phyloP scores from a whole-genome alignment of 495 filamentous ascomycete genomes.

The Evansstolkia leycettana region DNA sequence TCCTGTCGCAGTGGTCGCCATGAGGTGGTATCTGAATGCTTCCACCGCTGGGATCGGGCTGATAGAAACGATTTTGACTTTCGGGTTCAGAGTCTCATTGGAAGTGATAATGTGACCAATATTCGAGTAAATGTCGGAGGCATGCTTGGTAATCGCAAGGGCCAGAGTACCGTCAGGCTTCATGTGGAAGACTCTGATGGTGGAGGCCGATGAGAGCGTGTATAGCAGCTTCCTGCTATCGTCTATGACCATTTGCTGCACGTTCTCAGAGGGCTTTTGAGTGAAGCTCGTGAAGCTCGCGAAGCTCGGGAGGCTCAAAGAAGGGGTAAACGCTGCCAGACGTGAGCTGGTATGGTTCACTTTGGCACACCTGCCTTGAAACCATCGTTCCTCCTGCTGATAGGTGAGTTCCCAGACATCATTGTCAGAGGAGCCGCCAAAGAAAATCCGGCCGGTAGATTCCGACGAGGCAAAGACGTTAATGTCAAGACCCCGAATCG shows the following conservation, averaged over 20 bases:
- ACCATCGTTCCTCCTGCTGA: constrained; percentile 95
- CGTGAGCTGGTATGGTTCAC: constrained; percentile 77
- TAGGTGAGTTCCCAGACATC: constrained; percentile 91
- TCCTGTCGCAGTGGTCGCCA: constrained; percentile 82
- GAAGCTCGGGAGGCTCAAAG: too few relatives aligned
- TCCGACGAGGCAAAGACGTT: constrained; percentile 63
- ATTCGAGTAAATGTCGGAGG: constrained; percentile 43
- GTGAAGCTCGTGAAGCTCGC: too few relatives aligned
- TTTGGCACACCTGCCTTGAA: constrained; percentile 65
- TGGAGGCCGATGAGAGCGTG: constrained; percentile 73
- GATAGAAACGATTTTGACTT: constrained; percentile 65
- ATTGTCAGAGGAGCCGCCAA: constrained; percentile 63
- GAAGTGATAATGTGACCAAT: constrained; percentile 70
- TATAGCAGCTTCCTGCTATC: constrained; percentile 82
- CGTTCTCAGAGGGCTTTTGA: constrained; percentile 41
- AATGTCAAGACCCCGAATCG: constrained; percentile 59
- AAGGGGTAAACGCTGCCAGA: constrained; percentile 56
- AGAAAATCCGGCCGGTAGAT: constrained; percentile 79
- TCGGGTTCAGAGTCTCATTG: constrained; percentile 52
- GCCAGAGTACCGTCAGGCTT: constrained; percentile 37
- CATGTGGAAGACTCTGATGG: constrained; percentile 79
- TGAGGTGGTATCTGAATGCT: constrained; percentile 71
- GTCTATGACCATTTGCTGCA: constrained; percentile 72
- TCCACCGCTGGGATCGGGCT: constrained; percentile 72
- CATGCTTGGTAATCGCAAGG: constrained; percentile 43